Base-by-base conservation (phyloP, 768 basidiomycete species). In the Kwoniella botswanensis region DNA sequence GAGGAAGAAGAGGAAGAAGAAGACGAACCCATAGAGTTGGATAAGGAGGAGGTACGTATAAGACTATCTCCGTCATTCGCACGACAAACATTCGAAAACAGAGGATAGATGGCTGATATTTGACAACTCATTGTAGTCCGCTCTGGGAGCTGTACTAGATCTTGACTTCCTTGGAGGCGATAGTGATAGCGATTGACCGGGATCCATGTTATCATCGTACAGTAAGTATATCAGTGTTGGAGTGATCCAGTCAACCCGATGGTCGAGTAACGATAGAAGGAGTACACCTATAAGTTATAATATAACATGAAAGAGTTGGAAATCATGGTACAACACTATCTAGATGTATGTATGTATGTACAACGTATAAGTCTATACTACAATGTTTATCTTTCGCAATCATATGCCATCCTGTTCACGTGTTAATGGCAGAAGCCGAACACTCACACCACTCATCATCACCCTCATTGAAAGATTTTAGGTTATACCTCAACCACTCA, bases 161-260 rank as follows among this genome's bases (percentile, higher is more conserved):
- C 42, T 77, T 29, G 76, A 74, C 35, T 77, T 77, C 42, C 61
- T 77, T n/a, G 76, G 68, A 2, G 73, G 67, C 29, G 67, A 72
- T 22, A 67, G 64, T 50, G 71, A 73, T 46, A 60, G 57, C 18
- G 69, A 65, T 11, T 53, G 63, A 22, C 26, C 61, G 11, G 60
- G 7, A n/a, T 13, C 6, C 12, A 26, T 0, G 29, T 58, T 18
- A 26, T 13, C 21, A 58, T 22, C 21, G 13, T 26, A 35, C 17
- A 22, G 22, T 26, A 35, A 13, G 22, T 58, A 15, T 24, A 1
- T 10, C 13, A 10, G 9, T 10, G 4, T 58, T 58, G 24, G 6
- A 26, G 21, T 52, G 21, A 52, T 52, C 50, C 50, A 52, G 55
- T 56, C 55, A 22, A 26, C 13, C 12, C 24, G 18, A 56, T 26